These are phyloP conservation scores for Botrytis fragariae DNA, from an alignment of 2,329 filamentous ascomycete genomes.

Conservation along the genomic window DNA sequence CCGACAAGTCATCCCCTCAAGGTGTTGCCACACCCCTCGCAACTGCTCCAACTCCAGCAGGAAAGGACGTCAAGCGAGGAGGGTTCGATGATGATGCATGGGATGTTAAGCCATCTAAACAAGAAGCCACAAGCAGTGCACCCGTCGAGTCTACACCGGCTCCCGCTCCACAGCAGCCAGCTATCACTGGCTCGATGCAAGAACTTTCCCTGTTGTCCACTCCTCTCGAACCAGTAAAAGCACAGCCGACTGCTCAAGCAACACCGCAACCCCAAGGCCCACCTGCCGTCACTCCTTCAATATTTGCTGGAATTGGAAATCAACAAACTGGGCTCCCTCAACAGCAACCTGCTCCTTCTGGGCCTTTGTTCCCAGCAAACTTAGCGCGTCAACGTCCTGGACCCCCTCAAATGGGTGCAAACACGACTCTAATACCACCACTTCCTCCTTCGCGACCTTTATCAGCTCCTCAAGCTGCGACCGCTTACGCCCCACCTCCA, in stretches of 20 bases:
- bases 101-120: constrained; percentile 84
- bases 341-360: constrained; percentile 27
- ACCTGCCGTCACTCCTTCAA: constrained; percentile 55
- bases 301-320: constrained; percentile 52
- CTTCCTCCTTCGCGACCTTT: constrained; percentile 75
- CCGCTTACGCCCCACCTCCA: constrained; percentile 68
- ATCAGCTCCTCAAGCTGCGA: constrained; percentile 82
- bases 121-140: constrained; percentile 40
- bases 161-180: constrained; percentile 44
- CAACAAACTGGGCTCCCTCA: constrained; percentile 47
- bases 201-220: constrained; percentile 63
- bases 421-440: constrained; percentile 66
- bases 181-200: constrained; percentile 67
- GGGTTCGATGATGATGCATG: constrained; percentile 97
- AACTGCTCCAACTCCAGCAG: constrained; percentile 42
- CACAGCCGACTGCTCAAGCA: constrained; percentile 37
- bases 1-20: constrained; percentile 42
- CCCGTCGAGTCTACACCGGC: constrained; percentile 40
- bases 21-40: constrained; percentile 48
- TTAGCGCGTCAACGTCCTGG: constrained; percentile 66
- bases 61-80: constrained; percentile 48
- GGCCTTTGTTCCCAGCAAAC: constrained; percentile 38
- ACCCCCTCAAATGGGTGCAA: constrained; percentile 59
- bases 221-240: constrained; percentile 55
- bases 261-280: constrained; percentile 33